These are phyloP conservation scores for Picea glauca DNA, from an alignment of 75 land plant species.

Conservation along the genomic window DNA sequence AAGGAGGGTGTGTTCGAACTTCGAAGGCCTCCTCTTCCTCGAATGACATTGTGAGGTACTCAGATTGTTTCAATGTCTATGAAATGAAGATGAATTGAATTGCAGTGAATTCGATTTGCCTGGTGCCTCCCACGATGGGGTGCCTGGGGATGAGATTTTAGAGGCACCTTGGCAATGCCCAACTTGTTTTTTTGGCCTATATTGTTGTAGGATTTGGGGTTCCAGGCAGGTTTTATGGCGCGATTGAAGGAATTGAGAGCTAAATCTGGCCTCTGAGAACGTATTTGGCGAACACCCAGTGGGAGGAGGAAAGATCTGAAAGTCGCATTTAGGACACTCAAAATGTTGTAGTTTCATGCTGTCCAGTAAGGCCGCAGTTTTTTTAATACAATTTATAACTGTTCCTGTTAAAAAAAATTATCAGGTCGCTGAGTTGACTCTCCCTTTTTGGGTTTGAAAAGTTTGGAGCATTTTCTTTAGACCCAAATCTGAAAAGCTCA, in stretches of 20 bases:
- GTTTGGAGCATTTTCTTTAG: background rate
- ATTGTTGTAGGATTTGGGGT: background rate
- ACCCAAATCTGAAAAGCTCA: background rate
- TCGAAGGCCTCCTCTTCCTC: slow-evolving; percentile 71
- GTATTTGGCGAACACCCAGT: too few relatives aligned
- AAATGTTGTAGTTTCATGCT: too few relatives aligned
- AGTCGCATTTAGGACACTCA: too few relatives aligned
- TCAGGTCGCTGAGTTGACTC: too few relatives aligned
- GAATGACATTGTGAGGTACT: slow-evolving; percentile 46
- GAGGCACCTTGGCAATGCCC: background rate
- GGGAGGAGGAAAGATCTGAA: too few relatives aligned
- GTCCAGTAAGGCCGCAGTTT: too few relatives aligned
- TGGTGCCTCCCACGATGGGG: background rate
- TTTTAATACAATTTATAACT: too few relatives aligned
- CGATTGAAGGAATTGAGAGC: background rate
- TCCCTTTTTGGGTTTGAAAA: background rate
- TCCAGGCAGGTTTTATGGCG: background rate
- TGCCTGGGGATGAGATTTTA: background rate
- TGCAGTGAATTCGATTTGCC: background rate
- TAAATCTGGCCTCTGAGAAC: background rate
- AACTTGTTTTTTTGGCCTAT: background rate
- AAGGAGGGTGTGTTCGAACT: slow-evolving; percentile 76
- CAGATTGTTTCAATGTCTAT: background rate
- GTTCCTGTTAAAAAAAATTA: too few relatives aligned
- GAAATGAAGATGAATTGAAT: background rate